Evolutionary conservation across 1,284 basidiomycete species (phyloP).

Genomic region (Rhodotorula sp.): DNA sequence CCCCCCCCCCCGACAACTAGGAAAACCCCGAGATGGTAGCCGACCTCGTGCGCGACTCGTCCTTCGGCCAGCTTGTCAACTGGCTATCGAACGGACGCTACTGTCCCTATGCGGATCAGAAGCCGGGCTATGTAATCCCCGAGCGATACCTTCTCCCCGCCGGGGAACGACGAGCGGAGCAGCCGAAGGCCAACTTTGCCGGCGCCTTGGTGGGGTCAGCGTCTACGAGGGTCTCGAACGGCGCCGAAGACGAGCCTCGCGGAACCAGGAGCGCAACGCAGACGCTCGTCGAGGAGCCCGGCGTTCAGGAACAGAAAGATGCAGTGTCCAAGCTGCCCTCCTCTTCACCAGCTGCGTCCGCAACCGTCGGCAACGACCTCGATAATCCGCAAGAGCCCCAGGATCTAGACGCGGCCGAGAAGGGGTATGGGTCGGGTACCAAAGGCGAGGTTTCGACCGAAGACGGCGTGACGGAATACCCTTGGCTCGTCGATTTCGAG

Average conservation of each 20-base stretch:
- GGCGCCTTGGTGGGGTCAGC: slow-evolving; percentile 9
- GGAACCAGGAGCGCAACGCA: too few relatives aligned
- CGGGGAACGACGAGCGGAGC: slow-evolving; percentile 2
- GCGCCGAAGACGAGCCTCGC: too few relatives aligned
- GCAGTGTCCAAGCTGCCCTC: too few relatives aligned
- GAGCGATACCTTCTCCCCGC: slow-evolving; percentile 19
- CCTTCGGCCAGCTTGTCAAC: slow-evolving; percentile 40
- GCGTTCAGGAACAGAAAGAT: too few relatives aligned
- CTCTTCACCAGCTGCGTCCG: too few relatives aligned
- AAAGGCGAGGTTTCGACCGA: neutral
- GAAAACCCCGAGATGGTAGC: too few relatives aligned
- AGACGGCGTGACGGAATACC: neutral
- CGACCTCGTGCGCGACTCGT: slow-evolving; percentile 42
- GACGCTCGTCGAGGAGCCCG: too few relatives aligned
- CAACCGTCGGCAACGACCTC: too few relatives aligned
- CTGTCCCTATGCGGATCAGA: slow-evolving; percentile 41
- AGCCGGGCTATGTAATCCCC: slow-evolving; percentile 36
- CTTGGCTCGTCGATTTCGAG: slow-evolving; percentile 25
- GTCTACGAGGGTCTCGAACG: too few relatives aligned
- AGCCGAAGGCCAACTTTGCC: slow-evolving; percentile 25
- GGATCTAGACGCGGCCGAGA: neutral
- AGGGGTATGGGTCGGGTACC: neutral
- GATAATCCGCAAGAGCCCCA: slow-evolving; percentile 3
- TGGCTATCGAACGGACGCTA: slow-evolving; percentile 6
- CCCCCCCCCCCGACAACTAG: too few relatives aligned